A percentile compares a stretch with the other conserved stretches of the same genome.
These are phyloP conservation scores for Nicotiana paniculata DNA, from an alignment of 257 asterid genomes.

Conservation along the genomic window DNA sequence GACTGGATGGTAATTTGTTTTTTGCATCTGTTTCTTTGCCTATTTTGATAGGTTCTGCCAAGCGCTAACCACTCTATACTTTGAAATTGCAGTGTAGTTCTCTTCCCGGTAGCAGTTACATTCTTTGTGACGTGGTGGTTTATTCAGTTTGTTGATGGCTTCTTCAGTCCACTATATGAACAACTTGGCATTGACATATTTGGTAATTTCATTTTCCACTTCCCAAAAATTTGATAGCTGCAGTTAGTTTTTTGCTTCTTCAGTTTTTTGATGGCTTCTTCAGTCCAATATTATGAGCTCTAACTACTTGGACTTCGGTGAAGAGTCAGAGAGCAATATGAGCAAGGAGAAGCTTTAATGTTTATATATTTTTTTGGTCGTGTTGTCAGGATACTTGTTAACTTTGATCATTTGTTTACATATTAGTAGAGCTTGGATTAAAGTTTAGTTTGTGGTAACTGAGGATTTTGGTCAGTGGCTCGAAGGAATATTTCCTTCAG, in stretches of 20 bases:
- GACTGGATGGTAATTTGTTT: conserved; percentile 83
- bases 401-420: background rate
- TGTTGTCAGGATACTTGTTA: background rate
- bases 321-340: background rate
- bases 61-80: background rate
- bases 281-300: background rate
- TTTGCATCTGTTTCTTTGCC: conserved; percentile 10
- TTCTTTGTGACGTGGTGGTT: conserved; percentile 95
- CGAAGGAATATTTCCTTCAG: background rate
- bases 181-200: conserved; percentile 76
- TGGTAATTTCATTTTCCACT: conserved; percentile 37
- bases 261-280: background rate
- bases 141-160: conserved; percentile 91
- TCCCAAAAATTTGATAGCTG: background rate
- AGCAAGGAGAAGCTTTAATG: background rate
- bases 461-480: background rate
- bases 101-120: conserved; percentile 87
- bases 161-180: conserved; percentile 89
- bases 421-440: background rate
- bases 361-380: background rate
- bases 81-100: conserved; percentile 69
- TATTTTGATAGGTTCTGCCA: background rate
- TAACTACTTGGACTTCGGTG: background rate
- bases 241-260: background rate
- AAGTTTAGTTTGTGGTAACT: background rate